A percentile compares a stretch with the other conserved stretches of the same genome.
Evolutionary conservation across 2,329 filamentous ascomycete genomes (phyloP).

Genomic region (Beauveria varroae): DNA sequence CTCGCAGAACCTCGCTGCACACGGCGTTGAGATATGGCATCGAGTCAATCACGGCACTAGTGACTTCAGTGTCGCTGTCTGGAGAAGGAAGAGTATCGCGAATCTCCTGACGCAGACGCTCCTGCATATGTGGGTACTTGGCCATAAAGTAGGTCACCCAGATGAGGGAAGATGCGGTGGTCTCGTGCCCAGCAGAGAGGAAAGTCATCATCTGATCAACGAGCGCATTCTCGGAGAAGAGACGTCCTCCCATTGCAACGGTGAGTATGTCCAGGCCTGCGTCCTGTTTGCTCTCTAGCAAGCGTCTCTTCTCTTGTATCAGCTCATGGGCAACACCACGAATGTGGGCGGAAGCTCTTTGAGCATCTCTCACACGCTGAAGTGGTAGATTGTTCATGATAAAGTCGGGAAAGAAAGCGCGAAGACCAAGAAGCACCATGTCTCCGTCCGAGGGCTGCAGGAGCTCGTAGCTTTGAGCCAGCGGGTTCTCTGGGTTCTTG

Average conservation of each 20-base stretch:
- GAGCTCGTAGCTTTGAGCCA: conserved; percentile 28
- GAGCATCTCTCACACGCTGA: conserved; percentile 15
- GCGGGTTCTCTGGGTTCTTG: conserved; percentile 24
- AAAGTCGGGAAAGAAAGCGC: conserved; percentile 12
- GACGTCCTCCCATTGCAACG: conserved; percentile 23
- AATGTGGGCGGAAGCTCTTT: conserved; percentile 20
- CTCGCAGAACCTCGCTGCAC: conserved; percentile 34
- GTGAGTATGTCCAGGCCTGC: conserved; percentile 29
- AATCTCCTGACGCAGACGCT: conserved; percentile 31
- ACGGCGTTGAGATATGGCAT: conserved; percentile 77
- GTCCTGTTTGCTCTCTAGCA: conserved; percentile 18
- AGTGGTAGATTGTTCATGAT: conserved; percentile 12
- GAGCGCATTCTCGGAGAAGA: conserved; percentile 31
- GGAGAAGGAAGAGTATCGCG: conserved; percentile 27
- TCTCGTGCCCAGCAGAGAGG: conserved; percentile 36
- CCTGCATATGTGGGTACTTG: conserved; percentile 28
- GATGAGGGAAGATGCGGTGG: conserved; percentile 32
- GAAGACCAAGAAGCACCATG: conserved; percentile 10
- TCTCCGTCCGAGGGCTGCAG: conserved; percentile 10
- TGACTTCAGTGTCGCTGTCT: conserved; percentile 25
- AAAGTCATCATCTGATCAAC: conserved; percentile 36
- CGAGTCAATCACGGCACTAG: conserved; percentile 52
- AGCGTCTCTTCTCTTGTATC: conserved; percentile 23
- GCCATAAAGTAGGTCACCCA: conserved; percentile 34
- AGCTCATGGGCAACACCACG: conserved; percentile 23